Conservation (phyloP, 148 eudicot species). For the Fagopyrum esculentum region DNA sequence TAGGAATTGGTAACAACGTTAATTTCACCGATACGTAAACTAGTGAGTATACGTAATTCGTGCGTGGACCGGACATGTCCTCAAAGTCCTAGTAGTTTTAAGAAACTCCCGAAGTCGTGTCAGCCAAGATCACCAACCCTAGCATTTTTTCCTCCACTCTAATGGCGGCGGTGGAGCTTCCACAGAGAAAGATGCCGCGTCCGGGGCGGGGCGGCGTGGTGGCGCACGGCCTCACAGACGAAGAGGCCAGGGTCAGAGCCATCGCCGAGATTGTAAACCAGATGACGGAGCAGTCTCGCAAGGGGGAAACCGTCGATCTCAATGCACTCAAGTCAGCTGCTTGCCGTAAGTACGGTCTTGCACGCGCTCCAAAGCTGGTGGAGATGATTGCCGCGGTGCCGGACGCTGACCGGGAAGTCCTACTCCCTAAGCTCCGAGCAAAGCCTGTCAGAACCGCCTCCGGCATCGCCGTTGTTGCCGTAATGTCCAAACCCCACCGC, state of each 20-base stretch:
- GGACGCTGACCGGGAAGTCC: conserved; percentile 58
- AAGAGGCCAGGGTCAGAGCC: conserved; percentile 85
- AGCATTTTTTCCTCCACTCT: not conserved
- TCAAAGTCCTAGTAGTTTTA: too few species aligned
- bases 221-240: conserved; percentile 44
- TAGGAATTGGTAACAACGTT: too few species aligned
- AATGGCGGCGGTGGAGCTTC: conserved; percentile 47
- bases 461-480: conserved; percentile 95
- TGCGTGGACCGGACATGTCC: too few species aligned
- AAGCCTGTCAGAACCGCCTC: conserved; percentile 94
- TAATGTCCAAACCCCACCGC: conserved; percentile 96
- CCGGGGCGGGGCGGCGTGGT: conserved; percentile 94
- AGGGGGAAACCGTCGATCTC: conserved; percentile 71
- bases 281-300: conserved; percentile 61
- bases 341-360: conserved; percentile 86
- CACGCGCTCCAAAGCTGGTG: conserved; percentile 84
- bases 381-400: conserved; percentile 98
- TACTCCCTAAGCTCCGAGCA: conserved; percentile 74
- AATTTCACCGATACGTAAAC: too few species aligned
- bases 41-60: too few species aligned
- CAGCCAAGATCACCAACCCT: too few species aligned
- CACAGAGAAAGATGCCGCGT: conserved; percentile 61
- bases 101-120: too few species aligned
- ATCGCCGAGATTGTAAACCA: conserved; percentile 78
- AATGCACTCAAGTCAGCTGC: conserved; percentile 87